Base-by-base conservation (phyloP, 2,329 filamentous ascomycete species). In the Metarhizium brunneum region DNA sequence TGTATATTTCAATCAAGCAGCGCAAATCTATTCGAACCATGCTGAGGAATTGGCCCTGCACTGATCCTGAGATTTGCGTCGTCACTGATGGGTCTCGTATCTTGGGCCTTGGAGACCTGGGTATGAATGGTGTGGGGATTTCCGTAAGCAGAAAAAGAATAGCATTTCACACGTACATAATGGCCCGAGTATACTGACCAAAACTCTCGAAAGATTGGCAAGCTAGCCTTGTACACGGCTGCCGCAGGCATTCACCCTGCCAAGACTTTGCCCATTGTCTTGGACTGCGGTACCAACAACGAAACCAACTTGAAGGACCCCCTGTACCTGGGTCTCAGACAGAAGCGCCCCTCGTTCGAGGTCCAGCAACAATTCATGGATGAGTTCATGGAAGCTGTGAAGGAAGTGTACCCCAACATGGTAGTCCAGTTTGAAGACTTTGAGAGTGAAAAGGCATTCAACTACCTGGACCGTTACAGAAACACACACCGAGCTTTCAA, bases 71-170 rank as follows among this genome's bases (percentile, higher is more conserved):
- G 72, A 99, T 99, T 68, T 95, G 91, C 67, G 92, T 96, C 69
- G 86, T 99, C 64, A 97, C 94, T 16, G 94, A 99, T 70, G 94
- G 94, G 59, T 96, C 92, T 51, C 87, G 94, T 62, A 96, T 85
- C 71, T 85, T 92, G 57, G 92, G 94, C 67, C 84, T 99, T 42
- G 94, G 94, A 64, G 94, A 99, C 73, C 82, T 97, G 56, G 94
- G 94, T 63, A 86, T 99, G 62, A 96, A 96, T 72, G 94, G 94
- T 67, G 95, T 97, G 78, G 94, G 94, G 62, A 99, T 99, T 72
- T 91, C 94, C 59, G 92, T 85, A 73, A 74, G 82, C 80, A 25
- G 35, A 14, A 6, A 43, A 6, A 6, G 36, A 36, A 16, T 45
- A 29, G 32, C 7, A 16, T 47, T 38, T 16, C 3, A 43, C 35